Evolutionary conservation across 2,329 filamentous ascomycete genomes (phyloP), one percentile per base, ranked within the genome.

Genomic region (Aspergillus sp.): DNA sequence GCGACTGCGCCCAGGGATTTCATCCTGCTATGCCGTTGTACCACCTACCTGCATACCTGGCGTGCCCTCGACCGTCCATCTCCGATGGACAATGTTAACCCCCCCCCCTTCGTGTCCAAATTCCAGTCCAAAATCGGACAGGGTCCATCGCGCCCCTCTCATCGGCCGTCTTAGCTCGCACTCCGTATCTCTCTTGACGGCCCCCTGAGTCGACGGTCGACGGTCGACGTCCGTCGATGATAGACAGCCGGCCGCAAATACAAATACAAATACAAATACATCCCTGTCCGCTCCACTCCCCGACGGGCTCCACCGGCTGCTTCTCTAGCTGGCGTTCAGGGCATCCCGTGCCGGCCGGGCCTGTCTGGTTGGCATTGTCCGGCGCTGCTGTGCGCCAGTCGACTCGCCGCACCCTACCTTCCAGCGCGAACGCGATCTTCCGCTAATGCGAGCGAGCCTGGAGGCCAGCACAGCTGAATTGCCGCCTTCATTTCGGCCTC

Each of bases 261-360:
- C 50, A 52, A 52, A 52, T 52, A 52, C 40, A 52, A 52, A 52
- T 52, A 47, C 50, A 52, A 52, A 52, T 52, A 52, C 50, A 52
- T 45, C 45, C 50, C 50, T 52, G 50, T 45, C 24, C 32, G 41
- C 45, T 52, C 45, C 50, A 52, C 50, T 45, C 36, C 16, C 26
- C 7, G 35, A 17, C 35, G 35, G 26, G 16, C 47, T 36, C 24
- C 48, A 44, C 48, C 41, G 20, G 17, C 33, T 22, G 35, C 26
- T 30, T 30, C 8, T 24, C 22, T 7, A 8, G 26, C 26, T 11
- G 10, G 8, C 26, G 26, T 8, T 7, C 6, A 22, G 26, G 10
- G 26, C 26, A 30, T 8, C 8, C 6, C 6, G 8, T 11, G 6
- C 26, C 26, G 26, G 22, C 3, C 22, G 22, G 22, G 22, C 22